Evolutionary conservation across 208 protist species (phyloP), one percentile per base, ranked within the genome.

Genomic region (Leishmania braziliensis): DNA sequence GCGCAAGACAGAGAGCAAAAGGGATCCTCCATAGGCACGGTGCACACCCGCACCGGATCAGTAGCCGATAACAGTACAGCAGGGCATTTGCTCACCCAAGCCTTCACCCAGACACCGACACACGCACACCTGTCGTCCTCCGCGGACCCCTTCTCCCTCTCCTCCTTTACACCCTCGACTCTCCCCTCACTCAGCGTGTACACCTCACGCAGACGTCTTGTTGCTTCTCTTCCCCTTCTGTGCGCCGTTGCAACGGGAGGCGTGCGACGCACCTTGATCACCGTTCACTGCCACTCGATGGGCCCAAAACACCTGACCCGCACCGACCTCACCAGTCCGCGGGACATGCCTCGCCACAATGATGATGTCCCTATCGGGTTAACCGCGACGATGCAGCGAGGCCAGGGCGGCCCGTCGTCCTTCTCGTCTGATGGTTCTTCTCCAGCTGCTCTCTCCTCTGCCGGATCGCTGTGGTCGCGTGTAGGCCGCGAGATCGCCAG

Each of bases 401-500:
- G 46, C 68, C 46, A 39, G 29, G 43, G 46, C 8, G 29, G 62
- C 29, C 3, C 29, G 26, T 16, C 62, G 60, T 65, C 23, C 14
- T 68, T 14, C 29, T 39, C 39, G 68, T 50, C 39, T 16, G 68
- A n/a, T 76, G 51, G 29, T 8, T 16, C n/a, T 46, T 54, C 71
- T 2, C 46, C 51, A 39, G 18, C 71, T 29, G 33, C 26, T n/a
- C 10, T 50, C 29, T 26, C 46, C 46, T 16, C 66, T 74, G 18
- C 53, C 16, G 39, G n/a, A 26, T 79, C 76, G 14, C 9, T 73
- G 20, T 84, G 79, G 79, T n/a, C 36, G 48, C 74, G 78, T 56
- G 70, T 72, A 18, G n/a, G 9, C 63, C 56, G 51, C 23, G 79
- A 84, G 51, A 54, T 81, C 48, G 78, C 58, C 48, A 80, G 65